Evolutionary conservation across 768 basidiomycete species (phyloP).

Genomic region (Phanerodontia chrysosporium): DNA sequence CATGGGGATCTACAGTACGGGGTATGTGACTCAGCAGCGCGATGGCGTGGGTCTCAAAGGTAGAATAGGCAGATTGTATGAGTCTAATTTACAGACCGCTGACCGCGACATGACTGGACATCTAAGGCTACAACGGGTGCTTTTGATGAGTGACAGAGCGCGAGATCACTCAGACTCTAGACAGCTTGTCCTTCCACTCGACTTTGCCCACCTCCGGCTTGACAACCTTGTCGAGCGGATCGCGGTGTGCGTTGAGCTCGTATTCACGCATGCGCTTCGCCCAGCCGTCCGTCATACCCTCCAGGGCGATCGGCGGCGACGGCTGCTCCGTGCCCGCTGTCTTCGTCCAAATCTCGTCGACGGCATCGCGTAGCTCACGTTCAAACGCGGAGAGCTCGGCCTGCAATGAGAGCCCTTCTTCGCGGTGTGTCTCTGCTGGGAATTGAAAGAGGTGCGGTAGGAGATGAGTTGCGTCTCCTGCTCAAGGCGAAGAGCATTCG

Average conservation of each 20-base stretch:
- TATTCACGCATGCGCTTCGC: conserved; percentile 25
- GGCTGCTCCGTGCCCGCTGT: too few species aligned
- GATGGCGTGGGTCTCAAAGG: too few species aligned
- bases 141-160: too few species aligned
- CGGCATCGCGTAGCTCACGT: conserved; percentile 45
- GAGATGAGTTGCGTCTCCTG: conserved; percentile 65
- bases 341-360: conserved; percentile 67
- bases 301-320: too few species aligned
- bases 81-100: too few species aligned
- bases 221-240: conserved; percentile 25
- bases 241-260: conserved; percentile 21
- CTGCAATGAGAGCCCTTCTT: conserved; percentile 67
- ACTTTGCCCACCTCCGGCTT: conserved; percentile 23
- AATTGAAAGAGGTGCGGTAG: conserved; percentile 77
- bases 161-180: not conserved
- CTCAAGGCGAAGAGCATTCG: conserved; percentile 1
- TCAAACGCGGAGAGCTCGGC: conserved; percentile 53
- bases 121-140: too few species aligned
- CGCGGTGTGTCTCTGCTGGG: conserved; percentile 52
- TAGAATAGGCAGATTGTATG: too few species aligned
- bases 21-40: too few species aligned
- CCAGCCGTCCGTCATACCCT: conserved; percentile 18
- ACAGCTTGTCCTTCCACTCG: conserved; percentile 1
- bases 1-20: too few species aligned
- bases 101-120: too few species aligned